A percentile compares a stretch with the other conserved stretches of the same genome.
Evolutionary conservation across 352 stramenopile genomes (phyloP).

Genomic region (Plasmopara halstedii): DNA sequence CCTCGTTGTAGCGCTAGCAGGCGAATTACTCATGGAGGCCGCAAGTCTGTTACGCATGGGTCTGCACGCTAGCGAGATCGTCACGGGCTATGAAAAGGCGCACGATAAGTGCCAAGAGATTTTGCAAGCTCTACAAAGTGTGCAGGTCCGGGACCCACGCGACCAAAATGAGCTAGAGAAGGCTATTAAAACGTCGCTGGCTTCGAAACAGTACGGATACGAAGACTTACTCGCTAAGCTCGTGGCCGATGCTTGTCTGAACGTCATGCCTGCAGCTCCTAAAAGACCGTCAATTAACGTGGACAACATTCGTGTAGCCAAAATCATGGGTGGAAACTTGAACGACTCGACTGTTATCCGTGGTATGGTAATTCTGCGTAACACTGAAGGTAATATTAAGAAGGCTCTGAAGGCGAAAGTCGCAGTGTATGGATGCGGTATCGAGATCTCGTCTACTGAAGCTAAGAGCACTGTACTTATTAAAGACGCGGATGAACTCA

Average conservation of each 20-base stretch:
- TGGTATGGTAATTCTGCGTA: conserved; percentile 95
- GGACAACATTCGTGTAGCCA: conserved; percentile 97
- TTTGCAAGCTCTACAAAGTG: conserved; percentile 83
- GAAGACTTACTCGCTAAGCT: conserved; percentile 92
- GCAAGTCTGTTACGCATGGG: conserved; percentile 95
- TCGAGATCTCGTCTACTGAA: conserved; percentile 96
- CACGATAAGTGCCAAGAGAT: conserved; percentile 91
- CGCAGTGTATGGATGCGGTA: conserved; percentile 94
- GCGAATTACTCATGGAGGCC: conserved; percentile 95
- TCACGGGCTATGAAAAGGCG: conserved; percentile 95
- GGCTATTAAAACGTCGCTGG: conserved; percentile 92
- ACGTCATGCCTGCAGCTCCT: conserved; percentile 85
- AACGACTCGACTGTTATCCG: conserved; percentile 94
- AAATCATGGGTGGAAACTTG: conserved; percentile 96
- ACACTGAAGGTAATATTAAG: conserved; percentile 90
- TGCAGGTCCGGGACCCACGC: conserved; percentile 74
- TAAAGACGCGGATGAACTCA: conserved; percentile 98
- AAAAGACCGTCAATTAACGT: conserved; percentile 90
- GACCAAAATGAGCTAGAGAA: conserved; percentile 81
- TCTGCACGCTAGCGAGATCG: conserved; percentile 97
- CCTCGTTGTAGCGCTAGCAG: conserved; percentile 95
- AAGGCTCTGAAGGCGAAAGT: conserved; percentile 92
- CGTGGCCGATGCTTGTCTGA: conserved; percentile 93
- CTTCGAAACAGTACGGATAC: conserved; percentile 97
- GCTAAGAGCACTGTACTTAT: conserved; percentile 99